Percentiles rank a stretch among this genome's conserved stretches.
Conservation (phyloP, 73 alveolate species). For the Stentor roeselii region DNA sequence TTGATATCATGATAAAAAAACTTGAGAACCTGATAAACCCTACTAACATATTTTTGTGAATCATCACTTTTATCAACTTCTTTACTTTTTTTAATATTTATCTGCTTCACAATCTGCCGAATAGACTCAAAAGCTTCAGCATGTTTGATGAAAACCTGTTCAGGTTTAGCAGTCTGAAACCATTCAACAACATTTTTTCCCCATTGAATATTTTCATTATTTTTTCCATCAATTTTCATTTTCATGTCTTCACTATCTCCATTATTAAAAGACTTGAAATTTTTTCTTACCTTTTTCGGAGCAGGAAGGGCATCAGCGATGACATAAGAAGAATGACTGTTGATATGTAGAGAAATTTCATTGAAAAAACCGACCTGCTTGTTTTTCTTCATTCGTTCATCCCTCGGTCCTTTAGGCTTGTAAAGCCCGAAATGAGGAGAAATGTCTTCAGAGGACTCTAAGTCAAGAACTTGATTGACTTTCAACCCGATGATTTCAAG, state of each 20-base stretch:
- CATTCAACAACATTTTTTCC: background rate
- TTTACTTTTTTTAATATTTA: background rate
- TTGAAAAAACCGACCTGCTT: background rate
- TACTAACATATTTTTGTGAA: background rate
- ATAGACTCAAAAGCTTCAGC: background rate
- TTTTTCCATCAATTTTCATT: background rate
- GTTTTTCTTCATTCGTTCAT: background rate
- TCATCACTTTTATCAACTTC: background rate
- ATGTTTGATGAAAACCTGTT: background rate
- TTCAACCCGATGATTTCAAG: background rate
- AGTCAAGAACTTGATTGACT: background rate
- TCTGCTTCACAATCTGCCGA: background rate
- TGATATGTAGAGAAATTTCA: constrained; percentile 1
- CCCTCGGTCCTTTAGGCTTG: too few species aligned
- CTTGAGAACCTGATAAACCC: background rate
- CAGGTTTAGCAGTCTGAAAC: background rate
- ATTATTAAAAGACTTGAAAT: background rate
- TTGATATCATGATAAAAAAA: background rate
- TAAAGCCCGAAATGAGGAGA: background rate
- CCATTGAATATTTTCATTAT: background rate
- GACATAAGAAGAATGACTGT: background rate
- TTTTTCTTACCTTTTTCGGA: background rate
- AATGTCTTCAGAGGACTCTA: background rate
- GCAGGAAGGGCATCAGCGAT: background rate
- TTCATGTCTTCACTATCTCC: background rate